Evolutionary conservation across 768 basidiomycete genomes (phyloP).

Genomic region (Suillus americanus): DNA sequence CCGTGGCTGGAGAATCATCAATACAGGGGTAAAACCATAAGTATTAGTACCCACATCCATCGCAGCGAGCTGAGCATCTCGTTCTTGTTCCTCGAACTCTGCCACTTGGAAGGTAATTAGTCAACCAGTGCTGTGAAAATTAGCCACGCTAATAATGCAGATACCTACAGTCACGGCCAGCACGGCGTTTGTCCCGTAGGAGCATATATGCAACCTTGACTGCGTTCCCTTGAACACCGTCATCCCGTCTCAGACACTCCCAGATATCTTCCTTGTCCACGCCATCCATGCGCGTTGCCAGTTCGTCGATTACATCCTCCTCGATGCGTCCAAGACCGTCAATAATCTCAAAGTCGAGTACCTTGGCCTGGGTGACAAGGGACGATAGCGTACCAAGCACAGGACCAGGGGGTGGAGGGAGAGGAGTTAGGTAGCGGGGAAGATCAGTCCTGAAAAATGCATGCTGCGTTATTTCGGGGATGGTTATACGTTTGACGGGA

Average conservation of each 20-base stretch:
- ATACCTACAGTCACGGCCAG: constrained; percentile 80
- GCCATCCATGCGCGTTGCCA: constrained; percentile 68
- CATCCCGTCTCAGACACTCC: constrained; percentile 80
- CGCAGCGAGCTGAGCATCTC: constrained; percentile 74
- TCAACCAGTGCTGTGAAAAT: constrained; percentile 12
- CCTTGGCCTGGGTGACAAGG: constrained; percentile 66
- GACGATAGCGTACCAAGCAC: constrained; percentile 73
- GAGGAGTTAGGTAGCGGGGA: constrained; percentile 80
- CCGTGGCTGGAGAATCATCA: constrained; percentile 49
- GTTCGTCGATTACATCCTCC: constrained; percentile 84
- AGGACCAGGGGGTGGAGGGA: constrained; percentile 76
- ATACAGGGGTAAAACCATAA: constrained; percentile 12
- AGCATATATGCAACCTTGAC: constrained; percentile 97
- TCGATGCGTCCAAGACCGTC: constrained; percentile 91
- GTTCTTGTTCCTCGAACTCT: constrained; percentile 81
- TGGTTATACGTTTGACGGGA: constrained; percentile 91
- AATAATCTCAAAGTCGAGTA: constrained; percentile 80
- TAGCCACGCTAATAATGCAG: neutral
- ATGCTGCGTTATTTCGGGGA: constrained; percentile 87
- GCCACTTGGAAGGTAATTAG: constrained; percentile 49
- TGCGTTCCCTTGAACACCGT: constrained; percentile 85
- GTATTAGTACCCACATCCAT: constrained; percentile 68
- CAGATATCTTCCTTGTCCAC: constrained; percentile 85
- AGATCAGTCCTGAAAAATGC: constrained; percentile 89
- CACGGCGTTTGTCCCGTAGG: constrained; percentile 81